Conservation (phyloP, 2,329 filamentous ascomycete genomes). For the Immersiporthe knoxdaviesiana region DNA sequence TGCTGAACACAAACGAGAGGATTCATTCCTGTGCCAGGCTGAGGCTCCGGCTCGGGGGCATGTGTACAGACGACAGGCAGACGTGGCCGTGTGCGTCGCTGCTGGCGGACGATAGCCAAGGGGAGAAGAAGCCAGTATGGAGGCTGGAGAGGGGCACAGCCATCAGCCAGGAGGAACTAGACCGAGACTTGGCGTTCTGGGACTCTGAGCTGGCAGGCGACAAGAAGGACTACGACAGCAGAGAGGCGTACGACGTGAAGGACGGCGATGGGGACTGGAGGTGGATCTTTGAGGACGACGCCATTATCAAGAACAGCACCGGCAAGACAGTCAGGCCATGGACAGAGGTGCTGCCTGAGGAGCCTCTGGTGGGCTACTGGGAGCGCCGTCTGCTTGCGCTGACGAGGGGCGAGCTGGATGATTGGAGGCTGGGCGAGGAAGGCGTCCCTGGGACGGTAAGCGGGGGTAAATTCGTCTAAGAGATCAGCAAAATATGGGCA, state of each 20-base stretch:
- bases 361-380: constrained; percentile 41
- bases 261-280: constrained; percentile 36
- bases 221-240: constrained; percentile 30
- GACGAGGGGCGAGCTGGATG: constrained; percentile 35
- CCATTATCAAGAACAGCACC: constrained; percentile 27
- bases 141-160: constrained; percentile 31
- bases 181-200: constrained; percentile 12
- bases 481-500: background rate
- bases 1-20: constrained; percentile 44
- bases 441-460: background rate
- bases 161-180: constrained; percentile 14
- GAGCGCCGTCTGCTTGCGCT: constrained; percentile 37
- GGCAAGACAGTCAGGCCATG: constrained; percentile 32
- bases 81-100: constrained; percentile 38
- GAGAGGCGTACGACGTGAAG: constrained; percentile 34
- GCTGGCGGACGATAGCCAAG: constrained; percentile 21
- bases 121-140: constrained; percentile 33
- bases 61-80: constrained; percentile 41
- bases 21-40: constrained; percentile 40
- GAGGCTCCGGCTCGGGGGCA: constrained; percentile 36
- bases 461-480: background rate
- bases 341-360: constrained; percentile 36
- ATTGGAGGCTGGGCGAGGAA: constrained; percentile 34
- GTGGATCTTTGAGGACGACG: constrained; percentile 36
- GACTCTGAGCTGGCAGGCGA: constrained; percentile 27